A percentile compares a stretch with the other conserved stretches of the same genome.
Evolutionary conservation across 805 yeast species (phyloP).

Genomic region (Pichia thaimueangensis): DNA sequence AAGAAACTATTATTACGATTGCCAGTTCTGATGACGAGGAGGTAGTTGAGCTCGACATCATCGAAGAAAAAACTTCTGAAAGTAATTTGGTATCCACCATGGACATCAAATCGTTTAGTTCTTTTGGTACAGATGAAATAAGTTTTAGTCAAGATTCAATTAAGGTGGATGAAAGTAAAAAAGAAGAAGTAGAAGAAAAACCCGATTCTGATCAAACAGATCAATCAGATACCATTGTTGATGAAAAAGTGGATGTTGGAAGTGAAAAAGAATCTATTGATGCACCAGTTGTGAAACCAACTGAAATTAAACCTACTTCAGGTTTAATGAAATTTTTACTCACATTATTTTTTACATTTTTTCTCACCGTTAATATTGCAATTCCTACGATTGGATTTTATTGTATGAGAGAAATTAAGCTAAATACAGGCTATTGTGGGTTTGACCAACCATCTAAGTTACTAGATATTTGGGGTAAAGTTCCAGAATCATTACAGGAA

Average conservation of each 20-base stretch:
- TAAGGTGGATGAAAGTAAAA: background rate
- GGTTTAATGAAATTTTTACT: too few relatives aligned
- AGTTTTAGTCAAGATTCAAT: constrained; percentile 12
- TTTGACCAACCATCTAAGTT: constrained; percentile 1
- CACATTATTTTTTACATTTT: too few relatives aligned
- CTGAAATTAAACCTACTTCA: too few relatives aligned
- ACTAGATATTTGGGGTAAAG: constrained; percentile 4
- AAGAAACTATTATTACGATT: background rate
- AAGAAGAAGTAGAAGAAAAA: background rate
- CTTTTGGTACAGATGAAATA: constrained; percentile 9
- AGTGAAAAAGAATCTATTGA: background rate
- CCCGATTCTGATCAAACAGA: background rate
- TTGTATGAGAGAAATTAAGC: constrained; percentile 55
- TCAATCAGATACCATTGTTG: too few relatives aligned
- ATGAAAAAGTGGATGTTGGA: constrained; percentile 2
- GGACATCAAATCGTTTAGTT: constrained; percentile 11
- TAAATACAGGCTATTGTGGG: constrained; percentile 72
- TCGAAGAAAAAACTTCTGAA: constrained; percentile 1
- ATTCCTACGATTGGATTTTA: constrained; percentile 29
- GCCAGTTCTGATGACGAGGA: constrained; percentile 11
- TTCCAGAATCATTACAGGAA: constrained; percentile 17
- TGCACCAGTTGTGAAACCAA: too few relatives aligned
- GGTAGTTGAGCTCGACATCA: background rate
- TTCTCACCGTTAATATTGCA: background rate
- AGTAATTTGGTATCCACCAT: constrained; percentile 5